Percentiles rank a stretch among this genome's conserved stretches.
Conservation (phyloP, 352 stramenopile genomes). For the Ochromonadaceae sp. region DNA sequence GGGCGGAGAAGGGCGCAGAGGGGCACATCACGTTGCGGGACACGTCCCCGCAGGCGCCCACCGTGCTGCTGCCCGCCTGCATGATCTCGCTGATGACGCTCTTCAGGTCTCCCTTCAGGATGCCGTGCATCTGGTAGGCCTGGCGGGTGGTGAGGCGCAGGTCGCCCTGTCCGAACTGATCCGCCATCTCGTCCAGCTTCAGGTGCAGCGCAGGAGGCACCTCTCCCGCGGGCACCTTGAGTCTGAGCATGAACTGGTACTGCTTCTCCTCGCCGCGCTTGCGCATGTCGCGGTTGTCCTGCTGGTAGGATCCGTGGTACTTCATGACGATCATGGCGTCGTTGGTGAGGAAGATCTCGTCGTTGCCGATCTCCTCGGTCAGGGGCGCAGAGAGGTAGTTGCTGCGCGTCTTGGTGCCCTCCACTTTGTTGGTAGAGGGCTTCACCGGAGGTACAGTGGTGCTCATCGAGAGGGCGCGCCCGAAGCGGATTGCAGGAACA, state of each 20-base stretch:
- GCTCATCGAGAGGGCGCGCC: background rate
- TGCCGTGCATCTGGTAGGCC: slow-evolving; percentile 88
- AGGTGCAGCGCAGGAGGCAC: slow-evolving; percentile 77
- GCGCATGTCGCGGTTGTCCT: slow-evolving; percentile 77
- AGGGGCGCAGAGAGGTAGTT: slow-evolving; percentile 30
- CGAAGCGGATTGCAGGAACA: too few species aligned
- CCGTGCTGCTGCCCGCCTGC: slow-evolving; percentile 70
- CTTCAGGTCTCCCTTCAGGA: slow-evolving; percentile 92
- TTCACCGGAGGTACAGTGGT: background rate
- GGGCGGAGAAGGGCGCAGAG: slow-evolving; percentile 51
- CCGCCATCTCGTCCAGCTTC: slow-evolving; percentile 74
- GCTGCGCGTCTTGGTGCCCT: background rate
- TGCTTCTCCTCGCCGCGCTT: slow-evolving; percentile 38
- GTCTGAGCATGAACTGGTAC: slow-evolving; percentile 78
- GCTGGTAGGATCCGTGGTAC: slow-evolving; percentile 94
- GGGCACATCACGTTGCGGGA: slow-evolving; percentile 91
- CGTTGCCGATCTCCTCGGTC: slow-evolving; percentile 41
- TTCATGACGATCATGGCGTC: slow-evolving; percentile 75
- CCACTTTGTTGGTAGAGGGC: background rate
- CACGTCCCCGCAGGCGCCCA: slow-evolving; percentile 85
- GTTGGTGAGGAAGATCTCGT: slow-evolving; percentile 56
- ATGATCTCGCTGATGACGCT: slow-evolving; percentile 78
- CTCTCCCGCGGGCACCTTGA: slow-evolving; percentile 85
- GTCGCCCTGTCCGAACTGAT: slow-evolving; percentile 82
- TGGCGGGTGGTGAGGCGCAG: slow-evolving; percentile 84